Base-by-base conservation (phyloP, 768 basidiomycete species). In the Boletus sensibilis region DNA sequence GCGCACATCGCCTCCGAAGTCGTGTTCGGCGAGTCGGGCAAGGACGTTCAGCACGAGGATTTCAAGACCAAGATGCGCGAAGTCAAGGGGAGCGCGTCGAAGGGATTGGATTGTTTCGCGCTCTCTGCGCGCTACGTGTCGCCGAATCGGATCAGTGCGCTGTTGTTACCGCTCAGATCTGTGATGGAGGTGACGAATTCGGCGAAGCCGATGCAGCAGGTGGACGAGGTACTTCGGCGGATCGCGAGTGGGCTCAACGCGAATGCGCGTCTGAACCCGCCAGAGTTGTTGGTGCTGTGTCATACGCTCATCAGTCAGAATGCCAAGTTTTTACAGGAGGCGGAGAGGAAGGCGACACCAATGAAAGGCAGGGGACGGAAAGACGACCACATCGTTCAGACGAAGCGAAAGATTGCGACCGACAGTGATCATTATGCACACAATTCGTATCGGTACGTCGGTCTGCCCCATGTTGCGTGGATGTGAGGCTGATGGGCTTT, bases 31-130 rank as follows among this genome's bases (percentile, higher is more conserved):
- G 86, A 94, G 68, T 94, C 95, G 1, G 91, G 90, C 14, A 91
- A 90, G 70, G 92, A 98, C 64, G 86, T 90, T 0, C 83, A 86
- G 55, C 79, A 87, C 4, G 93, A 94, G 63, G 95, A 88, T 25
- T 98, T 96, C 84, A 92, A 87, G 75, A 94, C 94, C 18, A 94
- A 91, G 72, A 90, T 94, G 85, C 82, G 90, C 21, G 96, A 99
- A 75, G 96, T 95, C 29, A 81, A 86, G 33, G 81, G 85, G 11
- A 93, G 92, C 25, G 81, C 86, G 3, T 83, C 91, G n/a, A 85
- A 85, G 67, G 93, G 88, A 2, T 75, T 96, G 33, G 94, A 98
- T 67, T 86, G 90, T 0, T 93, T 97, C 64, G 83, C 86, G 14
- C 81, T 94, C 55, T 74, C 92, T 33, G 88, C 96, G 11, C 87